These are phyloP conservation scores for Dothideomycetidae sp. DNA, from an alignment of 2,329 filamentous ascomycete species.

Conservation along the genomic window DNA sequence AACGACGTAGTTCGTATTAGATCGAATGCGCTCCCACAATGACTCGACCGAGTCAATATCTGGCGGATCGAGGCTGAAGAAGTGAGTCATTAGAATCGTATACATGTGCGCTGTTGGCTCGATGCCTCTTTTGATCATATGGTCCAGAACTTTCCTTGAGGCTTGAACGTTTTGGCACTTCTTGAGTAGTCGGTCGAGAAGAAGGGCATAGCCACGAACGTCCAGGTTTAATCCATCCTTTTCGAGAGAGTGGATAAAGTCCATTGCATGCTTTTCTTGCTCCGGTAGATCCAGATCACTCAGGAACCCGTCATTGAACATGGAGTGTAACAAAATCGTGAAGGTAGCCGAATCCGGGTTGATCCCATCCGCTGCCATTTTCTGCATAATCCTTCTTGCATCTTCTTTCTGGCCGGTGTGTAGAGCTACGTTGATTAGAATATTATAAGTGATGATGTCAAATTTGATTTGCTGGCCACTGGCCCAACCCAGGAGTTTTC, in stretches of 20 bases:
- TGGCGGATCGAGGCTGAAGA: conserved; percentile 40
- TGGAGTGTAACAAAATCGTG: conserved; percentile 52
- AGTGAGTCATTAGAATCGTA: conserved; percentile 57
- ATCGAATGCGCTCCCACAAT: conserved; percentile 38
- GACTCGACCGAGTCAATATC: conserved; percentile 45
- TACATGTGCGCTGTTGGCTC: conserved; percentile 51
- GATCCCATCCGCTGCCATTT: conserved; percentile 31
- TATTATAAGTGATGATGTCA: conserved; percentile 20
- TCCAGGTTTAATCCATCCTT: conserved; percentile 44
- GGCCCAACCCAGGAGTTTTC: conserved; percentile 39
- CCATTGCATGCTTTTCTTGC: conserved; percentile 38
- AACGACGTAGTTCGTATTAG: conserved; percentile 18
- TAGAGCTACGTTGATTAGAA: conserved; percentile 21
- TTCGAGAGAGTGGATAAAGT: conserved; percentile 45
- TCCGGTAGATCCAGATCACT: conserved; percentile 30
- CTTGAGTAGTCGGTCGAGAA: conserved; percentile 51
- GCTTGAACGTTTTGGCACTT: conserved; percentile 32
- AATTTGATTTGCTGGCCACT: conserved; percentile 21
- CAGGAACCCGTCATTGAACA: conserved; percentile 37
- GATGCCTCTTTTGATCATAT: conserved; percentile 44
- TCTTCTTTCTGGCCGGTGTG: conserved; percentile 16
- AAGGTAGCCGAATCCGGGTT: conserved; percentile 47
- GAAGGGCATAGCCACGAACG: conserved; percentile 50
- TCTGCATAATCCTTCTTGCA: conserved; percentile 27
- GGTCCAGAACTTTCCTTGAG: conserved; percentile 45